Percentiles rank a stretch among this genome's conserved stretches.
Conservation (phyloP, 768 basidiomycete genomes). For the Hydnomerulius pinastri region DNA sequence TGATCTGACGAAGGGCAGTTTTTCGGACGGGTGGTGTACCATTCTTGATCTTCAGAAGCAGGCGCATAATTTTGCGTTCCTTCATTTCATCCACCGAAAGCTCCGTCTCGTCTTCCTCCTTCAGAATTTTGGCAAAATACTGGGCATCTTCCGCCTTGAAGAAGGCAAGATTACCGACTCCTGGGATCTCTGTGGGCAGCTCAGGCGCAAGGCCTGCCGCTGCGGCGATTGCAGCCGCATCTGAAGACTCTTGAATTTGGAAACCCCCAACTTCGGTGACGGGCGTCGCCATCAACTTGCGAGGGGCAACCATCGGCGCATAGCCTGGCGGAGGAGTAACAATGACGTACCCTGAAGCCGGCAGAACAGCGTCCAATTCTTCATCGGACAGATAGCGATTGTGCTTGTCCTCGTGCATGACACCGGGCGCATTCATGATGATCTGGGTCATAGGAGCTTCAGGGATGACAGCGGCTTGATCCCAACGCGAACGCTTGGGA, state of each 20-base stretch:
- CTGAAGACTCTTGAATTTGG: conserved; percentile 95
- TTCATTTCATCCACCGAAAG: conserved; percentile 97
- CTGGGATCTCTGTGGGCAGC: conserved; percentile 95
- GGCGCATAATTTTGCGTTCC: conserved; percentile 98
- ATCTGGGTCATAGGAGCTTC: conserved; percentile 77
- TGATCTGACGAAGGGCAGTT: conserved; percentile 96
- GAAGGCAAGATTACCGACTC: conserved; percentile 95
- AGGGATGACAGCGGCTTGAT: conserved; percentile 80
- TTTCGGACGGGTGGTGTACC: conserved; percentile 98
- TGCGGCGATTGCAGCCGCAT: conserved; percentile 83
- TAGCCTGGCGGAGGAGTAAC: conserved; percentile 95
- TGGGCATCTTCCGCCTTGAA: conserved; percentile 98
- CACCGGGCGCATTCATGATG: conserved; percentile 83
- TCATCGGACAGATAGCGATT: conserved; percentile 96
- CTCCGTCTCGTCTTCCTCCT: conserved; percentile 93
- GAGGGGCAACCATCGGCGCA: conserved; percentile 70
- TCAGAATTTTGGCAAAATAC: conserved; percentile 95
- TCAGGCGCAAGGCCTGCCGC: conserved; percentile 93
- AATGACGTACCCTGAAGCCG: conserved; percentile 82
- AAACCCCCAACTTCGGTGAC: conserved; percentile 75
- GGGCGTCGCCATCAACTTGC: conserved; percentile 60
- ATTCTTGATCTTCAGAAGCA: conserved; percentile 98
- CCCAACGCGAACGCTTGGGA: conserved; percentile 94
- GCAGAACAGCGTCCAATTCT: conserved; percentile 90
- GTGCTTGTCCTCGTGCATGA: conserved; percentile 91